phyloP scores from a whole-genome alignment of 106 monocot genomes.

The Dactylorhiza incarnata region DNA sequence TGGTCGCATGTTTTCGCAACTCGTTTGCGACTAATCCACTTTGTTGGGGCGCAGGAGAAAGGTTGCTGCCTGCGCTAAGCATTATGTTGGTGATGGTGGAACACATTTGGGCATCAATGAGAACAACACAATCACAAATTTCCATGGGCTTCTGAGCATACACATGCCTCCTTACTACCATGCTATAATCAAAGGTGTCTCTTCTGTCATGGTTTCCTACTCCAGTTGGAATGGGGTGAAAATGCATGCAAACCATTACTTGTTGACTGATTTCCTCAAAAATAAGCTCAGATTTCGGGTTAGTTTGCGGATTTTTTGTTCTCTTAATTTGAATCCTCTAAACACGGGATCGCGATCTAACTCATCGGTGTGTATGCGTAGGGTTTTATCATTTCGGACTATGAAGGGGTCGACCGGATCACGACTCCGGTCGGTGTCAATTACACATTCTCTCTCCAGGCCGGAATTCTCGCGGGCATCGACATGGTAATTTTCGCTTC shows the following conservation, averaged over 20 bases:
- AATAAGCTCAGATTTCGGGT: slow-evolving; percentile 65
- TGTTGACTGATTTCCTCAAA: slow-evolving; percentile 68
- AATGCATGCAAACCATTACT: slow-evolving; percentile 69
- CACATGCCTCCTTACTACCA: slow-evolving; percentile 71
- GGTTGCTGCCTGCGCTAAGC: slow-evolving; percentile 67
- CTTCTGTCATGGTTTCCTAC: slow-evolving; percentile 72
- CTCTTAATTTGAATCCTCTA: neutral
- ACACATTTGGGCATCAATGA: slow-evolving; percentile 51
- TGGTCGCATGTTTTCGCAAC: neutral
- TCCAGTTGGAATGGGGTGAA: slow-evolving; percentile 89
- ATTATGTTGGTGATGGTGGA: slow-evolving; percentile 69
- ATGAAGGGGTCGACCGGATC: slow-evolving; percentile 57
- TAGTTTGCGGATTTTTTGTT: slow-evolving; percentile 4
- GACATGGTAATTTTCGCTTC: slow-evolving; percentile 41
- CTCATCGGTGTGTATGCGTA: slow-evolving; percentile 1
- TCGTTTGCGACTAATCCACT: neutral
- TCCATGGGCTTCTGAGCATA: slow-evolving; percentile 42
- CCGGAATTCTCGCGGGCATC: slow-evolving; percentile 48
- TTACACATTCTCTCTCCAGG: slow-evolving; percentile 48
- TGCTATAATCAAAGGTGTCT: slow-evolving; percentile 58
- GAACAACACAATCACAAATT: slow-evolving; percentile 46
- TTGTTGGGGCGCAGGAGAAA: slow-evolving; percentile 23
- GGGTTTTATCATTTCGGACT: slow-evolving; percentile 71
- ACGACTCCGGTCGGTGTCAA: slow-evolving; percentile 30
- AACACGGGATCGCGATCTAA: neutral